A percentile compares a stretch with the other conserved stretches of the same genome.
phyloP scores from a whole-genome alignment of 306 rosid genomes.

The Prunus fruticosa region DNA sequence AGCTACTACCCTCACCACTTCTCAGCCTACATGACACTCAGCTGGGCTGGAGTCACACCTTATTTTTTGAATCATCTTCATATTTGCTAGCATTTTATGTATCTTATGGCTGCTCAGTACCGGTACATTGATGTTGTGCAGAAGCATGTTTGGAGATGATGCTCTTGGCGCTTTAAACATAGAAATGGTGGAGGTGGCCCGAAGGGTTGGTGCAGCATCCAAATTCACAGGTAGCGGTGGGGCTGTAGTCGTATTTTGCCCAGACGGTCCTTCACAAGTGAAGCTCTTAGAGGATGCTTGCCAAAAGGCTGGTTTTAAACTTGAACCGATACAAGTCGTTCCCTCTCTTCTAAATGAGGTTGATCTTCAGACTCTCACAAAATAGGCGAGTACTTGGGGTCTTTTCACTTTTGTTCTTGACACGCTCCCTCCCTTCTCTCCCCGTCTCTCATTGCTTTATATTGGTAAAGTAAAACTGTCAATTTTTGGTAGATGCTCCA shows the following conservation, averaged over 20 bases:
- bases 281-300: conserved; percentile 71
- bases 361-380: conserved; percentile 46
- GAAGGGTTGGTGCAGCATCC: conserved; percentile 86
- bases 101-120: conserved; percentile 14
- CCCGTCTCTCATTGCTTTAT: not conserved
- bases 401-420: not conserved
- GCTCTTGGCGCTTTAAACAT: conserved; percentile 78
- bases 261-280: conserved; percentile 69
- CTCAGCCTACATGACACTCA: not conserved
- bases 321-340: conserved; percentile 42
- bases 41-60: not conserved
- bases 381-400: not conserved
- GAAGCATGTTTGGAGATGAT: conserved; percentile 87
- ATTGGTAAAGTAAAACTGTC: not conserved
- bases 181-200: conserved; percentile 86
- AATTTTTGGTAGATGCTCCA: not conserved
- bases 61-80: not conserved
- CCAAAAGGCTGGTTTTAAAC: conserved; percentile 56
- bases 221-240: conserved; percentile 99
- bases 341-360: conserved; percentile 66
- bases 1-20: too few species aligned
- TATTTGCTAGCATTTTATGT: not conserved
- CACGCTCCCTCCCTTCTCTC: not conserved
- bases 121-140: conserved; percentile 22
- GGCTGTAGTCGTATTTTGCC: conserved; percentile 84